Conservation (phyloP, 2,329 filamentous ascomycete genomes). For the Ilyonectria mors-panacis region DNA sequence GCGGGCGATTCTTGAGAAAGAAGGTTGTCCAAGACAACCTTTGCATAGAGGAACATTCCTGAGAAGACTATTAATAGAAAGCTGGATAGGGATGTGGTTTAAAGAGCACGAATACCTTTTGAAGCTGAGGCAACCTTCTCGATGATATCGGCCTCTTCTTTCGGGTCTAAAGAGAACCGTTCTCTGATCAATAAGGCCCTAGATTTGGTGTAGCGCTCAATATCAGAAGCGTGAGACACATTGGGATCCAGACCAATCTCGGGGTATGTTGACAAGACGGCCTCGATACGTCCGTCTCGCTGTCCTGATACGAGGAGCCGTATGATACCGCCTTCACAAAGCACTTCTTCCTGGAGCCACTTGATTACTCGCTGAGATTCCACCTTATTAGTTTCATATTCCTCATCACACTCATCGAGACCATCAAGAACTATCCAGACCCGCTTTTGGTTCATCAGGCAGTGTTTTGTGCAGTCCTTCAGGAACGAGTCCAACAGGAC, state of each 20-base stretch:
- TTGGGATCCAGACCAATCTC: background rate
- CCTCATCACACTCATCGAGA: slow-evolving; percentile 47
- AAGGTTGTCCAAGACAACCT: background rate
- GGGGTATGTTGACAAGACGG: background rate
- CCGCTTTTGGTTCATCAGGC: background rate
- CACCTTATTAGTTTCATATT: slow-evolving; percentile 46
- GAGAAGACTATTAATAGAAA: background rate
- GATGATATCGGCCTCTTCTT: background rate
- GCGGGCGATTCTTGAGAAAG: background rate
- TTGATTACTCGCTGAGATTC: background rate
- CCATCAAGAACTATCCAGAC: slow-evolving; percentile 55
- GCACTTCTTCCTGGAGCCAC: background rate
- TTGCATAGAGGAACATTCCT: slow-evolving; percentile 4
- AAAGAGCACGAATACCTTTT: background rate
- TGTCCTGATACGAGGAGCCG: background rate
- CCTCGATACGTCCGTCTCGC: background rate
- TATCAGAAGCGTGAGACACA: background rate
- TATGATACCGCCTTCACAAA: background rate
- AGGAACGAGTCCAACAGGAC: background rate
- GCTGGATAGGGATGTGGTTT: background rate
- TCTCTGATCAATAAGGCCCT: background rate
- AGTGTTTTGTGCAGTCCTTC: background rate
- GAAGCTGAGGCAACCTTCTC: background rate
- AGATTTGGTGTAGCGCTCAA: background rate
- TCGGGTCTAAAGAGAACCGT: background rate